Evolutionary conservation across 1,139 yeast genomes (phyloP), one percentile per base, ranked within the genome.

Genomic region (Hansenula sp.): DNA sequence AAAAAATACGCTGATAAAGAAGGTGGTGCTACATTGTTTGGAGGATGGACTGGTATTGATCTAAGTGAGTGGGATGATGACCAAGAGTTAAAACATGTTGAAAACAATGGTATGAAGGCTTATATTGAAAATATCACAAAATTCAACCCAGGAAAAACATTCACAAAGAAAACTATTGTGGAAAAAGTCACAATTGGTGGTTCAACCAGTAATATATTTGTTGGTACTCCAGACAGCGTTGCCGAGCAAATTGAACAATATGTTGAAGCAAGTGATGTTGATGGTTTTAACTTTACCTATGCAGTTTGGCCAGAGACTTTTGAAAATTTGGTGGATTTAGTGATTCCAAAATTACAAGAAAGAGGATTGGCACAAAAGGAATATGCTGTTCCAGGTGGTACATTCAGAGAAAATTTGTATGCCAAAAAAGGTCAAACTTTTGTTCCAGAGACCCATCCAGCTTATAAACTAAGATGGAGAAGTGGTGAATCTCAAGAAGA

Each of bases 81-180:
- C 22, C 59, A 58, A 29, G 59, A 56, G 16, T 41, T 56, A 22
- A 40, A 63, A 6, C 67, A 63, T 45, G 37, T 58, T 14, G 67
- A 63, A 42, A 66, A 68, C 8, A 65, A 65, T n/a, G 66, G 61
- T 42, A 68, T 67, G 1, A 56, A 46, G 61, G 21, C 62, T 62
- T 43, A 62, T 21, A 44, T 44, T 36, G 31, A 32, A 18, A 41
- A 38, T 12, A 26, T 34, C 19, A 31, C 42, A 21, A 47, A 44
- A n/a, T 52, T 57, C 50, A 57, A 58, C 43, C 55, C 18, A 43
- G 55, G 59, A 19, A 48, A 55, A 39, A 48, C 46, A 30, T 53
- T 48, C 13, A 45, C 45, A 9, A 44, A 44, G n/a, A 43, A 46
- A 20, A 44, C 44, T 20, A 51, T 58, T 30, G 52, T 57, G 10